Evolutionary conservation across 192 early-diverging fungal genomes (phyloP), one percentile per base, ranked within the genome.

Genomic region (Coemansia sp.): DNA sequence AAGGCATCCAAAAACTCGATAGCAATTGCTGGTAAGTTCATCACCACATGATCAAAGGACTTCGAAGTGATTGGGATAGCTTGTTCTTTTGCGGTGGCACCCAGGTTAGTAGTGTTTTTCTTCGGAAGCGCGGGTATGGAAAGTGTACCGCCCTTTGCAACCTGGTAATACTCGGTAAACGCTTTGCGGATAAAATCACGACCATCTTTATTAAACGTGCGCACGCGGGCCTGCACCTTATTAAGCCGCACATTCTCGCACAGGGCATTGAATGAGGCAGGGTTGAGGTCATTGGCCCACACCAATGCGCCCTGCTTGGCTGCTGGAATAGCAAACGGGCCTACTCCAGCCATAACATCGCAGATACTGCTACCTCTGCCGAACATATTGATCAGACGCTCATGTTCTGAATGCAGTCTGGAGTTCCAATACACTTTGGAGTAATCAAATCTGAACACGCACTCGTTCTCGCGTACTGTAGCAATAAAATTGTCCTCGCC

Each of bases 401-500:
- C 90, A 60, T 99, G 98, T 65, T 99, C 98, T 0, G 84, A 77
- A 64, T 98, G 95, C 54, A 99, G 84, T 10, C 98, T 87, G 5
- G 95, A 97, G 83, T 99, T 99, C 98, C 98, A 99, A 78, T 99
- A 99, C 5, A 99, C 98, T 57, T 91, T 86, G 14, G 95, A 92
- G 69, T 96, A 98, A 62, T 99, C 96, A 60, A 99, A 93, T 52
- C 83, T 74, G 74, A 98, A 97, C 58, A 74, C 83, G 80, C 95
- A 98, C 18, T 88, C 88, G 72, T 93, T 92, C 68, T 99, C 97
- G 56, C 88, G 86, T 71, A 96, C 83, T 69, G 92, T 88, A 0
- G 95, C 90, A 41, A 94, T 76, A 82, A 93, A 91, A 60, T 97
- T 83, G 32, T 88, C 74, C n/a, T 88, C 83, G 31, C 96, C 95